Base-by-base conservation (phyloP, 2,329 filamentous ascomycete species). In the Myrmaecium sp. region DNA sequence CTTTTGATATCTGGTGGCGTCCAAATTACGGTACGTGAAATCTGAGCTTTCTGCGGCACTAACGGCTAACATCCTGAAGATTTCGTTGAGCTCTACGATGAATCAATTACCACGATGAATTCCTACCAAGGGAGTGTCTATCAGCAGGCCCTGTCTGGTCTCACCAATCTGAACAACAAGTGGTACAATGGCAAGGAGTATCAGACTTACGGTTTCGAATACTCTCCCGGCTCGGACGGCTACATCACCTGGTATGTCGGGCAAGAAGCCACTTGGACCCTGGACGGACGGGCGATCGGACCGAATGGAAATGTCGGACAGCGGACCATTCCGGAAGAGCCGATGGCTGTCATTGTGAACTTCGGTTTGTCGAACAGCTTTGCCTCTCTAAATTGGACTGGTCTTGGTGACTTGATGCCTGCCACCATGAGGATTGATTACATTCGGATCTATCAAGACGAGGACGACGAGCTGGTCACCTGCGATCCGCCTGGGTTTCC, bases 281-380 rank as follows among this genome's bases (percentile, higher is more conserved):
- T 78, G 29, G 60, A 69, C 33, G 64, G 52, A 17, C 54, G 64
- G 20, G 58, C 74, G 2, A 52, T 76, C 10, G 66, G 72, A 4
- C 67, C 72, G 2, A 79, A 78, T 34, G 75, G 74, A 30, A 80
- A 80, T 41, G 52, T 80, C 30, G 74, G 70, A 5, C 66, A 74
- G 37, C 58, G 74, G 36, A 49, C 64, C 12, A 66, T 79, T 27
- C 71, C 74, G 0, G 54, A 69, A 36, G 74, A 80, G 42, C 75
- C 75, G 2, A 62, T 80, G 68, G 44, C 69, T 2, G 51, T 79
- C 11, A 58, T 79, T 37, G 60, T 70, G 52, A 80, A 80, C 42
- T 66, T 78, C 39, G 75, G 74, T 39, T 76, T 80, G 66, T 72
- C 68, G 4, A 60, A 61, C 39, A 67, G 64, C 47, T 79, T 79